These are phyloP conservation scores for Myxozyma geophila DNA, from an alignment of 805 yeast genomes.

Conservation along the genomic window DNA sequence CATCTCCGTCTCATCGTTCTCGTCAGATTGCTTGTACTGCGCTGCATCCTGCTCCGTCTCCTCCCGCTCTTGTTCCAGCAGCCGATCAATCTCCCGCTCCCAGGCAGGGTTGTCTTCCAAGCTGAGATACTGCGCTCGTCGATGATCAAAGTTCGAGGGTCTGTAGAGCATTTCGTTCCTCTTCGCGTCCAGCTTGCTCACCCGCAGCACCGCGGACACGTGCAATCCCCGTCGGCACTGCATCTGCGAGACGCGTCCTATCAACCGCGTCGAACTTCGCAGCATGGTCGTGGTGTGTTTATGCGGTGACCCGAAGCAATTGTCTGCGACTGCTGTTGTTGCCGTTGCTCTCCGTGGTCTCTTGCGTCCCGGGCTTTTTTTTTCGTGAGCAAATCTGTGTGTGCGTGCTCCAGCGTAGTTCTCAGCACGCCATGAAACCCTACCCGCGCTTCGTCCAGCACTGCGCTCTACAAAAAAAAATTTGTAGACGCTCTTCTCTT, in stretches of 20 bases:
- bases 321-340: neutral
- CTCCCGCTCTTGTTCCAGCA: neutral
- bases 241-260: neutral
- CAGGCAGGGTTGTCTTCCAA: neutral
- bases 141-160: slow-evolving; percentile 7
- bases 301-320: neutral
- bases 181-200: slow-evolving; percentile 5
- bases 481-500: slow-evolving; percentile 12
- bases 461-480: slow-evolving; percentile 26
- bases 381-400: neutral
- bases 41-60: neutral
- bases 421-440: slow-evolving; percentile 4
- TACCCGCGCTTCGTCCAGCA: neutral
- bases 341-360: too few species aligned
- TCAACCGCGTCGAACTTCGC: slow-evolving; percentile 12
- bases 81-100: neutral
- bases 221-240: neutral
- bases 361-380: neutral
- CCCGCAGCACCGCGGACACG: neutral
- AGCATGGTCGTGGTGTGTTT: slow-evolving; percentile 1
- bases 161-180: neutral
- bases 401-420: slow-evolving; percentile 1
- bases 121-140: neutral
- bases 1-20: neutral
- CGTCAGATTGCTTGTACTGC: neutral